Conservation (phyloP, 2,329 filamentous ascomycete genomes). For the Diaporthe citri region DNA sequence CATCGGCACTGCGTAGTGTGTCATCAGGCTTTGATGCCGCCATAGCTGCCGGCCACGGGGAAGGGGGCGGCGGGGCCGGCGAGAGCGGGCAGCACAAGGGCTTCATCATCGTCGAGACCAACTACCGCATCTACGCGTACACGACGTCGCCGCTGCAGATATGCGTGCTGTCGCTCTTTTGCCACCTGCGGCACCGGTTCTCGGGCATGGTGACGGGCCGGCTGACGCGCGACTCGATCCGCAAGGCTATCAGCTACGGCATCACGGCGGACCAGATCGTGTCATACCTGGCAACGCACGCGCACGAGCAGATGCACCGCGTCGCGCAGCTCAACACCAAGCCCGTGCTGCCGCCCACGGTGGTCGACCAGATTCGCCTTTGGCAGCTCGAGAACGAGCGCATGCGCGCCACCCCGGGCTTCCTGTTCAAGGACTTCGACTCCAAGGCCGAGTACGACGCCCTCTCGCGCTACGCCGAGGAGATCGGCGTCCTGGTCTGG, state of each 20-base stretch:
- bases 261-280: conserved; percentile 98
- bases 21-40: conserved; percentile 78
- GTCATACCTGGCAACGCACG: conserved; percentile 89
- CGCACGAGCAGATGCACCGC: conserved; percentile 92
- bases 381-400: conserved; percentile 98
- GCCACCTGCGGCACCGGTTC: conserved; percentile 89
- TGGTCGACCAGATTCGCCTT: conserved; percentile 95
- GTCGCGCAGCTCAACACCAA: conserved; percentile 67
- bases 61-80: conserved; percentile 52
- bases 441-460: conserved; percentile 77
- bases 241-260: conserved; percentile 86
- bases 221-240: conserved; percentile 88
- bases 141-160: conserved; percentile 95
- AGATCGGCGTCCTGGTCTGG: conserved; percentile 92
- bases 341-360: conserved; percentile 90
- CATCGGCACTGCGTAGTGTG: conserved; percentile 76
- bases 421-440: conserved; percentile 90
- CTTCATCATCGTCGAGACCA: conserved; percentile 96
- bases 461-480: conserved; percentile 83
- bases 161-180: conserved; percentile 91
- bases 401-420: conserved; percentile 86
- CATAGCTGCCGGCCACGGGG: conserved; percentile 72
- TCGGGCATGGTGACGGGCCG: conserved; percentile 94
- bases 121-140: conserved; percentile 97
- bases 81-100: conserved; percentile 69